These are phyloP conservation scores for Rauvolfia tetraphylla DNA, from an alignment of 257 asterid genomes.

Conservation along the genomic window DNA sequence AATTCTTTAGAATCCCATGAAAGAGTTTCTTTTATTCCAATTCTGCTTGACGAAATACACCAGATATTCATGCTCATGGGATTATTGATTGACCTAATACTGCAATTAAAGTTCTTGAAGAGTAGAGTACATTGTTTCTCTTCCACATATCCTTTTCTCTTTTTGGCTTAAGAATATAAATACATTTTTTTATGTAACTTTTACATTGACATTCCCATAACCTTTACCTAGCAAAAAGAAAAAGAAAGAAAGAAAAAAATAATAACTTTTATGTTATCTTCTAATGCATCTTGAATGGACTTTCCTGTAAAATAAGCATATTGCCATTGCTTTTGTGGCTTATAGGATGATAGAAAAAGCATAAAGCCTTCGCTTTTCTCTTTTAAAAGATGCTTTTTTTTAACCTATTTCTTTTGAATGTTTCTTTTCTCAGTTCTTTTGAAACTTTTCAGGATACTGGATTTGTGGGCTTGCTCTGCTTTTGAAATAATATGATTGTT, in stretches of 20 bases:
- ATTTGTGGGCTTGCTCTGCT: not conserved
- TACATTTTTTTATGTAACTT: not conserved
- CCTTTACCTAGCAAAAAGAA: not conserved
- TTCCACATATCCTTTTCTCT: not conserved
- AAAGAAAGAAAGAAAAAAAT: not conserved
- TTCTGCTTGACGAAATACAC: not conserved
- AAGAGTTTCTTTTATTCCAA: not conserved
- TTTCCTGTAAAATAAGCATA: conserved; percentile 29
- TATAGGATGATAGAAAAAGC: conserved; percentile 27
- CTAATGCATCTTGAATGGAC: conserved; percentile 7
- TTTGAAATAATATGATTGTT: not conserved
- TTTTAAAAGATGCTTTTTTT: conserved; percentile 10
- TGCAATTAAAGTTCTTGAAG: not conserved
- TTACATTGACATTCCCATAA: not conserved
- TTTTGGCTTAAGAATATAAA: not conserved
- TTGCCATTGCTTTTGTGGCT: conserved; percentile 22
- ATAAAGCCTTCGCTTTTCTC: conserved; percentile 26
- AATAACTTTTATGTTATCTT: not conserved
- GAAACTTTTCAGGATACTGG: conserved; percentile 13
- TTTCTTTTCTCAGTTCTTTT: conserved; percentile 18
- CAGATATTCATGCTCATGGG: not conserved
- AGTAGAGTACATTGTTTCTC: not conserved
- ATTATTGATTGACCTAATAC: conserved; percentile 5
- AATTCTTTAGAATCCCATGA: not conserved
- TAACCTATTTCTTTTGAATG: conserved; percentile 12